A percentile compares a stretch with the other conserved stretches of the same genome.
These are phyloP conservation scores for Moesziomyces antarcticus DNA, from an alignment of 1,284 basidiomycete species.

Conservation along the genomic window DNA sequence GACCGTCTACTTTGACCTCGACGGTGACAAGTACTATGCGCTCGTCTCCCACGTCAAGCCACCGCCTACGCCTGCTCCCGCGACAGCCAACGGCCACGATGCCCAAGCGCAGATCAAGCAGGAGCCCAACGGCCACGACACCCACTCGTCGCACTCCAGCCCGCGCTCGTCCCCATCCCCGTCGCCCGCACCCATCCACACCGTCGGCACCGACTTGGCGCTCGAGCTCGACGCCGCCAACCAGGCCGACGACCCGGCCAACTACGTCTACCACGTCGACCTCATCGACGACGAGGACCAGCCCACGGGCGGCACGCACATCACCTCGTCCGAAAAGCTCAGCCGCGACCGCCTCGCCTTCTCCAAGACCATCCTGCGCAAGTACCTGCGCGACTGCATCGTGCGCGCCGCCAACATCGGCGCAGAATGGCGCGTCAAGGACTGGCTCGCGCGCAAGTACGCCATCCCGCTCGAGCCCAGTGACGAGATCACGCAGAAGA, in stretches of 20 bases:
- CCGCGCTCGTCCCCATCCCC: conserved; percentile 10
- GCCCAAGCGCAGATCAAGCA: conserved; percentile 15
- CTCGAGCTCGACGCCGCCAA: conserved; percentile 78
- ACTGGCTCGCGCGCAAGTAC: conserved; percentile 81
- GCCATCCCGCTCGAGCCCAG: conserved; percentile 85
- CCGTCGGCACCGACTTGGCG: conserved; percentile 82
- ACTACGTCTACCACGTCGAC: conserved; percentile 89
- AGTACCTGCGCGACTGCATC: conserved; percentile 93
- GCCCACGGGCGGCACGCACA: conserved; percentile 77
- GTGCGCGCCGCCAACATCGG: conserved; percentile 88
- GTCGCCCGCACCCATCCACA: conserved; percentile 70
- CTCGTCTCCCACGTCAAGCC: conserved; percentile 78
- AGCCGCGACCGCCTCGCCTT: conserved; percentile 94
- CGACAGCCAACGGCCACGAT: conserved; percentile 7
- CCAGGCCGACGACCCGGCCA: conserved; percentile 79
- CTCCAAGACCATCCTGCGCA: conserved; percentile 93
- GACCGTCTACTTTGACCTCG: conserved; percentile 66
- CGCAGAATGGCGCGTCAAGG: conserved; percentile 93
- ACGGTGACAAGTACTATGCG: conserved; percentile 75
- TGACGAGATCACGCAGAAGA: conserved; percentile 81
- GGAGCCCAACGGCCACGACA: conserved; percentile 33
- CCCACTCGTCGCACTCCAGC: conserved; percentile 19
- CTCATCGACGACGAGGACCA: conserved; percentile 72
- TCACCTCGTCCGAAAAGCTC: conserved; percentile 77
- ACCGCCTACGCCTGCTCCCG: conserved; percentile 69